Evolutionary conservation across 176 grass and related monocot species (phyloP).

Genomic region (Alloteropsis semialata): DNA sequence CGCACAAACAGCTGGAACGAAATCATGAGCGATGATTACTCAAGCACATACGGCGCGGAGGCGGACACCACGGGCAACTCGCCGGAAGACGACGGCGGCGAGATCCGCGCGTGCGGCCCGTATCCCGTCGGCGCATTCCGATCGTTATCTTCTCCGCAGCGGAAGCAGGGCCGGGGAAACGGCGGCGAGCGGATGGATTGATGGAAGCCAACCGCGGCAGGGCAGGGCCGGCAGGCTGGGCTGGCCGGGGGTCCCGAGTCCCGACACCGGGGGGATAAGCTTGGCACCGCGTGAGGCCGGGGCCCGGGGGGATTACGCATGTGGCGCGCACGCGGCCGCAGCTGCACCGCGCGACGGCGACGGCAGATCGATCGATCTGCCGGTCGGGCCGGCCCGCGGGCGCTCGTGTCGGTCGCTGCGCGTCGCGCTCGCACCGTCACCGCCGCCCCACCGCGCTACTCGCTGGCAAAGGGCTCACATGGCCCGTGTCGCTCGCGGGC

Average conservation of each 20-base stretch:
- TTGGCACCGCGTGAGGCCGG: not conserved
- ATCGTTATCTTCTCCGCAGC: not conserved
- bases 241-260: not conserved
- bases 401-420: constrained; percentile 13
- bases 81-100: not conserved
- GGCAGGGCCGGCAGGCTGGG: too few species aligned
- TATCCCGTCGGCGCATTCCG: not conserved
- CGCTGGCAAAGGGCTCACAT: not conserved
- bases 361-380: not conserved
- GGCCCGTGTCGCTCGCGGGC: not conserved
- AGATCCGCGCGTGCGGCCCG: not conserved
- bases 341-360: constrained; percentile 6
- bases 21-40: not conserved
- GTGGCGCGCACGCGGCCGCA: not conserved
- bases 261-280: not conserved
- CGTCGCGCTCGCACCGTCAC: constrained; percentile 7
- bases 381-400: not conserved
- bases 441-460: not conserved
- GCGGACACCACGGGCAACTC: not conserved
- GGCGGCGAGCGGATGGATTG: not conserved
- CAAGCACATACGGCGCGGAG: too few species aligned
- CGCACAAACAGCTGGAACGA: not conserved
- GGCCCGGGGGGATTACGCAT: not conserved
- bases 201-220: not conserved
- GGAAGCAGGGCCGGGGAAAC: not conserved